These are phyloP conservation scores for Morella rubra DNA, from an alignment of 306 rosid genomes.

Conservation along the genomic window DNA sequence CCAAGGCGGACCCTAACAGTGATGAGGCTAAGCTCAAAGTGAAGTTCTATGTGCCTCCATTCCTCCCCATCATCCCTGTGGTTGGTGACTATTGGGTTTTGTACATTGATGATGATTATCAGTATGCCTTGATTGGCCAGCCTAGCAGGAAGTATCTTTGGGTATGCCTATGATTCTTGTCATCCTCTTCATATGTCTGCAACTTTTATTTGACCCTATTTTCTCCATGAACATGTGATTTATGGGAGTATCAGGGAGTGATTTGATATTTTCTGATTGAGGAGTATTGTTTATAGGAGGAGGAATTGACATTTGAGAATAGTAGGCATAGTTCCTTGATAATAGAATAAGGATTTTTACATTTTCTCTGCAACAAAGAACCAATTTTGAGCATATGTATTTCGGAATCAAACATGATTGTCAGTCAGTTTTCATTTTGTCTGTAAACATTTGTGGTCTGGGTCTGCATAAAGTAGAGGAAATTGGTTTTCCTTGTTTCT, in stretches of 20 bases:
- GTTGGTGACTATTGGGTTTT: conserved; percentile 87
- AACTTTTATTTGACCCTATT: neutral
- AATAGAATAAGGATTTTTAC: neutral
- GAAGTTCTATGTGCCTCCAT: conserved; percentile 80
- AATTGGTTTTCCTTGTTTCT: too few species aligned
- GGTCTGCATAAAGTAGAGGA: neutral
- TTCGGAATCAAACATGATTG: too few species aligned
- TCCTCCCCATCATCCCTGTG: conserved; percentile 75
- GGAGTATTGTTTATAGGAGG: too few species aligned
- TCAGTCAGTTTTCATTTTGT: neutral
- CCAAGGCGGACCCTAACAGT: conserved; percentile 62
- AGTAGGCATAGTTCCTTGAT: neutral
- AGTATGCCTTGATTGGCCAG: conserved; percentile 69
- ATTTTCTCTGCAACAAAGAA: neutral
- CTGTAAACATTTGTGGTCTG: neutral
- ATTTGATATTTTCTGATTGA: too few species aligned
- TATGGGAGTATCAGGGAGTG: neutral
- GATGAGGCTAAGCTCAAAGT: conserved; percentile 94
- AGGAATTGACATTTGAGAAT: neutral
- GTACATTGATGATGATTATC: conserved; percentile 66
- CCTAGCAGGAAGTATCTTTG: conserved; percentile 76
- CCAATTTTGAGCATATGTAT: neutral
- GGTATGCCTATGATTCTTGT: conserved; percentile 45
- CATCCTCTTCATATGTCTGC: neutral
- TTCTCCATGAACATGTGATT: neutral